phyloP scores from a whole-genome alignment of 495 filamentous ascomycete genomes.

The Podospora anserina region DNA sequence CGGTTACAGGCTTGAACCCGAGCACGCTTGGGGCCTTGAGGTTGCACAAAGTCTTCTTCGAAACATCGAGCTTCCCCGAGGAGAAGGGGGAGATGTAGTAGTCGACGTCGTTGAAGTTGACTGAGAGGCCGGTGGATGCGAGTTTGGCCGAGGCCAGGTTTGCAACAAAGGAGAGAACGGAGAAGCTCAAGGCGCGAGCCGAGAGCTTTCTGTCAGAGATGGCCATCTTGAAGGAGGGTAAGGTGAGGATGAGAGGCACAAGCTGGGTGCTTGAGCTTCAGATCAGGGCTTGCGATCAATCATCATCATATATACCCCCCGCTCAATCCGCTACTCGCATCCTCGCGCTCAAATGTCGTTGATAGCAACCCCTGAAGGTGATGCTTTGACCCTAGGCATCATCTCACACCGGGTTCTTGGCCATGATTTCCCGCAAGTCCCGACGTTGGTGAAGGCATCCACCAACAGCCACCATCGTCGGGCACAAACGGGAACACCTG shows the following conservation, averaged over 20 bases:
- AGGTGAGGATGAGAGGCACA: not conserved
- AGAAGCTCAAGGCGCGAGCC: constrained; percentile 15
- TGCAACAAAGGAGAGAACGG: constrained; percentile 14
- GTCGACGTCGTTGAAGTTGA: constrained; percentile 40
- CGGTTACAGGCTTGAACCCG: constrained; percentile 41
- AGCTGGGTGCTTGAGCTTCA: too few species aligned
- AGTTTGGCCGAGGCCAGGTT: constrained; percentile 20
- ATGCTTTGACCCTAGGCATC: too few species aligned
- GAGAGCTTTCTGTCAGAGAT: not conserved
- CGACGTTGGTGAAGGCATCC: too few species aligned
- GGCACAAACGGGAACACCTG: too few species aligned
- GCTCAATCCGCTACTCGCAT: too few species aligned
- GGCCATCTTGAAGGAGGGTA: constrained; percentile 11
- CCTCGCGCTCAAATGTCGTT: too few species aligned
- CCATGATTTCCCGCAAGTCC: too few species aligned
- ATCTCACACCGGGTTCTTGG: too few species aligned
- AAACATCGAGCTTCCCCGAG: constrained; percentile 24
- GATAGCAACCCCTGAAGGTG: too few species aligned
- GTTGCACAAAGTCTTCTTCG: not conserved
- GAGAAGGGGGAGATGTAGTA: constrained; percentile 41
- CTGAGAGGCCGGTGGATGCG: constrained; percentile 38
- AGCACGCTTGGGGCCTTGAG: constrained; percentile 13
- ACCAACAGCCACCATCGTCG: too few species aligned
- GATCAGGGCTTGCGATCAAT: too few species aligned
- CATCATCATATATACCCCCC: too few species aligned